A percentile compares a stretch with the other conserved stretches of the same genome.
These are phyloP conservation scores for Thermochaetoides thermophila DNA, from an alignment of 495 filamentous ascomycete genomes.

Conservation along the genomic window DNA sequence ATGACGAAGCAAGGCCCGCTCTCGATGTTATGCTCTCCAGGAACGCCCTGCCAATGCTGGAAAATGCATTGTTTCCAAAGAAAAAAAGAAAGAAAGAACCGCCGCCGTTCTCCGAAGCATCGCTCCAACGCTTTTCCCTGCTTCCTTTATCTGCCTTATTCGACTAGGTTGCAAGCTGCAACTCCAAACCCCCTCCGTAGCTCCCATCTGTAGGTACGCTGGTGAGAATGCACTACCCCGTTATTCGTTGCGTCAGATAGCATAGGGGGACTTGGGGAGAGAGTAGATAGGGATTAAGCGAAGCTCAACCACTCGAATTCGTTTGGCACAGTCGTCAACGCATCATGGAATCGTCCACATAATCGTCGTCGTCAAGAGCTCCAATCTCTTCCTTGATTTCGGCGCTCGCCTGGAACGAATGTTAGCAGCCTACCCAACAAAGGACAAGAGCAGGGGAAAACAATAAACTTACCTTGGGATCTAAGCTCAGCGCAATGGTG, in stretches of 20 bases:
- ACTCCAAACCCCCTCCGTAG: neutral
- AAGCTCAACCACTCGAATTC: too few species aligned
- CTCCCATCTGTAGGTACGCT: too few species aligned
- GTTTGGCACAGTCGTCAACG: conserved; percentile 19
- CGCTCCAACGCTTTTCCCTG: too few species aligned
- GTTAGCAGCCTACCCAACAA: neutral
- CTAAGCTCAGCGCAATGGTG: conserved; percentile 84
- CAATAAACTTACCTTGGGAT: conserved; percentile 64
- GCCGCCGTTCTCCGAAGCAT: neutral
- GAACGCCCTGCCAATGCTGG: conserved; percentile 22
- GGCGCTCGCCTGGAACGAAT: conserved; percentile 50
- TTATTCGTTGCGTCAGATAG: too few species aligned
- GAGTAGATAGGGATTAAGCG: too few species aligned
- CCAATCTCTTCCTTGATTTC: conserved; percentile 92
- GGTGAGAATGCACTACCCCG: too few species aligned
- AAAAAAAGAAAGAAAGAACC: conserved; percentile 5
- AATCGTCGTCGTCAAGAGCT: conserved; percentile 69
- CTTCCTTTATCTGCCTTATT: too few species aligned
- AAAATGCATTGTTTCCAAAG: conserved; percentile 5
- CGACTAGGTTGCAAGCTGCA: conserved; percentile 1
- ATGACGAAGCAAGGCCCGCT: conserved; percentile 1
- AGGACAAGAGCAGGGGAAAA: neutral
- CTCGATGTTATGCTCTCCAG: conserved; percentile 4
- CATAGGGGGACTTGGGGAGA: too few species aligned
- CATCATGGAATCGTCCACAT: conserved; percentile 54